phyloP scores from a whole-genome alignment of 1,139 yeast species.

The Yamadazyma friedrichii region DNA sequence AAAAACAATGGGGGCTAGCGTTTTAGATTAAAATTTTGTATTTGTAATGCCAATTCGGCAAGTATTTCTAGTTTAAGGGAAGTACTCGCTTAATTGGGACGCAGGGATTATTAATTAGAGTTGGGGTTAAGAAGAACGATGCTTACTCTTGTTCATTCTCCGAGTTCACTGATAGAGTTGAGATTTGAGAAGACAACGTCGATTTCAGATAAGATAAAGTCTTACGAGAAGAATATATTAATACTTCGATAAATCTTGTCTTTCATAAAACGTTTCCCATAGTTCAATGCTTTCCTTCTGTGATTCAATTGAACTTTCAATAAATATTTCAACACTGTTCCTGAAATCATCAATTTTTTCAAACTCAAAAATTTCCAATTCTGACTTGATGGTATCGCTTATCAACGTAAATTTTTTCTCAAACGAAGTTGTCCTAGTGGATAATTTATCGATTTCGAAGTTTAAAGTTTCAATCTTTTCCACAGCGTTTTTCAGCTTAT shows the following conservation, averaged over 20 bases:
- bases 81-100: not conserved
- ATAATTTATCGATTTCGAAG: constrained; percentile 58
- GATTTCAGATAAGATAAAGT: not conserved
- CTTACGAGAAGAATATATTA: constrained; percentile 1
- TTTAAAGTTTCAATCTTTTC: constrained; percentile 57
- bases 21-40: not conserved
- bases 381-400: constrained; percentile 64
- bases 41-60: not conserved
- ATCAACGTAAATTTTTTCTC: constrained; percentile 61
- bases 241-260: constrained; percentile 30
- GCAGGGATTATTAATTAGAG: not conserved
- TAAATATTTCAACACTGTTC: constrained; percentile 82
- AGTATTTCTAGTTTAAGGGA: not conserved
- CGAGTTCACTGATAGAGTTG: too few relatives aligned
- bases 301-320: constrained; percentile 88
- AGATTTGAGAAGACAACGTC: too few relatives aligned
- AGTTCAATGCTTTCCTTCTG: constrained; percentile 93
- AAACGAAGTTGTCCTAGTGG: constrained; percentile 53
- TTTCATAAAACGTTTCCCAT: constrained; percentile 86
- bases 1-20: not conserved
- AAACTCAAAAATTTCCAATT: constrained; percentile 66
- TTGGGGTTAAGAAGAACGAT: too few relatives aligned
- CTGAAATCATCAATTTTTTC: constrained; percentile 85
- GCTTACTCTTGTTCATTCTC: too few relatives aligned
- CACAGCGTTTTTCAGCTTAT: constrained; percentile 58